Percentiles rank a stretch among this genome's conserved stretches.
Evolutionary conservation across 139 green algal species (phyloP).

Genomic region (Chlamydomonas incerta): DNA sequence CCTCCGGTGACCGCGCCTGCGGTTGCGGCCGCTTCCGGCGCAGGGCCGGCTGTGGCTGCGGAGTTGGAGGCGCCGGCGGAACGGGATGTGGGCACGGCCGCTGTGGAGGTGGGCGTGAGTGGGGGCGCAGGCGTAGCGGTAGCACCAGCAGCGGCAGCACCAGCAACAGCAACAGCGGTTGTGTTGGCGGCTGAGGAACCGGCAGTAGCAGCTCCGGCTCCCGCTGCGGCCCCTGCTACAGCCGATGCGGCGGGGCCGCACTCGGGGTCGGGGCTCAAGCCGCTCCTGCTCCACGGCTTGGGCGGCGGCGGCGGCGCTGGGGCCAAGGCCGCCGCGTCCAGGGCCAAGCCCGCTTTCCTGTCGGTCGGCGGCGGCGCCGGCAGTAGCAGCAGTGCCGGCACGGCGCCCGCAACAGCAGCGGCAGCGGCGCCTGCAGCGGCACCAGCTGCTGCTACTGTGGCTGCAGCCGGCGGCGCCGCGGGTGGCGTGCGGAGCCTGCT

Average conservation of each 20-base stretch:
- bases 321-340: neutral
- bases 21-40: neutral
- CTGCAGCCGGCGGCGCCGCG: too few relatives aligned
- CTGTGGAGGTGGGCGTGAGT: neutral
- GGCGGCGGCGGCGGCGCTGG: neutral
- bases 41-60: too few relatives aligned
- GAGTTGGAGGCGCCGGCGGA: too few relatives aligned
- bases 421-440: neutral
- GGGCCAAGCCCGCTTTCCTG: conserved; percentile 5
- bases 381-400: neutral
- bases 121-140: too few relatives aligned
- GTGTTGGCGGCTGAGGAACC: neutral
- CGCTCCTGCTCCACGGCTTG: neutral
- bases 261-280: neutral
- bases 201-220: neutral
- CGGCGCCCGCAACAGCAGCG: neutral
- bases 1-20: too few relatives aligned
- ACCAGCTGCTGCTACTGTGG: too few relatives aligned
- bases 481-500: too few relatives aligned
- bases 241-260: too few relatives aligned
- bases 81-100: too few relatives aligned
- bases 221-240: neutral
- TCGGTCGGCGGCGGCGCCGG: neutral
- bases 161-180: neutral
- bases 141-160: neutral